phyloP scores from a whole-genome alignment of 768 basidiomycete species.

The Xerocomus potaroensis region DNA sequence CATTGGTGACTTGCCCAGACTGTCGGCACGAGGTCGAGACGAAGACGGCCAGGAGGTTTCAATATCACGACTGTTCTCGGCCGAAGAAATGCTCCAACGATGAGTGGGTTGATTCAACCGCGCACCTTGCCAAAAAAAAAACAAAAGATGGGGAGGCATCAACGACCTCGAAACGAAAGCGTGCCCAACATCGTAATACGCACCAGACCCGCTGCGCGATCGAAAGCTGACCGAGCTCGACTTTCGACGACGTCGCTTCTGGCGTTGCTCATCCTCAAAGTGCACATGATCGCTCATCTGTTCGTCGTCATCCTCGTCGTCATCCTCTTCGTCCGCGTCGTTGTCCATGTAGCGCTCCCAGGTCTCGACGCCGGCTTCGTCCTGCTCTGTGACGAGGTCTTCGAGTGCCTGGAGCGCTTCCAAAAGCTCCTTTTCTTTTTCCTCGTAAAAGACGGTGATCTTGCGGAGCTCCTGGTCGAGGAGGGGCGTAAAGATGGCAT shows the following conservation, averaged over 20 bases:
- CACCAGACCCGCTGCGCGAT: slow-evolving; percentile 23
- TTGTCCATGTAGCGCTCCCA: slow-evolving; percentile 50
- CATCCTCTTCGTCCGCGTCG: slow-evolving; percentile 49
- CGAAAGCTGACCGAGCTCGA: slow-evolving; percentile 26
- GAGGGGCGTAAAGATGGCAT: slow-evolving; percentile 64
- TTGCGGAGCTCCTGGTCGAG: slow-evolving; percentile 82
- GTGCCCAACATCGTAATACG: neutral
- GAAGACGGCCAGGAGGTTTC: slow-evolving; percentile 26
- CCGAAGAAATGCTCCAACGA: slow-evolving; percentile 46
- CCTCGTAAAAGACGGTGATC: slow-evolving; percentile 72
- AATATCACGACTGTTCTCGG: slow-evolving; percentile 35
- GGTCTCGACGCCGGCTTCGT: slow-evolving; percentile 50
- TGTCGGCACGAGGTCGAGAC: slow-evolving; percentile 23
- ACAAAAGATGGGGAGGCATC: slow-evolving; percentile 1
- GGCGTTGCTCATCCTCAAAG: slow-evolving; percentile 25
- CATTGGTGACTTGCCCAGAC: slow-evolving; percentile 33
- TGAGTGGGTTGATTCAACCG: slow-evolving; percentile 7
- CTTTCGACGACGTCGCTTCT: slow-evolving; percentile 35
- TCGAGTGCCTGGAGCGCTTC: slow-evolving; percentile 58
- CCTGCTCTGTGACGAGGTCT: slow-evolving; percentile 52
- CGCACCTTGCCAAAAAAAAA: slow-evolving; percentile 13
- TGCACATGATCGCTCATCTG: slow-evolving; percentile 23
- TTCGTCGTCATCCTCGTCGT: slow-evolving; percentile 57
- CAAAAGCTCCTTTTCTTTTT: slow-evolving; percentile 68
- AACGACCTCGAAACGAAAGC: neutral